Base-by-base conservation (phyloP, 768 basidiomycete genomes). In the Rhizopogon vesiculosus region DNA sequence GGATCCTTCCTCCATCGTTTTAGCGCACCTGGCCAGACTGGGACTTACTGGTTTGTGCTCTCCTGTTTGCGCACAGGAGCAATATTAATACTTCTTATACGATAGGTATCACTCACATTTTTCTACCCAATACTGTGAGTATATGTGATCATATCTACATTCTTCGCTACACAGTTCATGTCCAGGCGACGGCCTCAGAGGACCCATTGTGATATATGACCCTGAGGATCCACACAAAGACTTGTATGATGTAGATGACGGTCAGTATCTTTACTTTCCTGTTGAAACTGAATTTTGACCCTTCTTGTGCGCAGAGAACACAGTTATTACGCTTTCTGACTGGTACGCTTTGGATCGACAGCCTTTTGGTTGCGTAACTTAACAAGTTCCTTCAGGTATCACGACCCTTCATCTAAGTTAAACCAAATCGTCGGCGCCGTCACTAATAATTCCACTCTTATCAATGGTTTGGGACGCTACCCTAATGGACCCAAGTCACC, bases 191-290 rank as follows among this genome's bases (percentile, higher is more conserved):
- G 75, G 77, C 15, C 62, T 75, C 25, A 69, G 75, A 16, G 77
- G 77, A 15, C 67, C 75, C 0, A 53, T 79, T 42, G 64, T 79
- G 8, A 70, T 79, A 31, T 80, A 78, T 56, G 78, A 80, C 62
- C 74, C 75, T 18, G 31, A 71, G 10, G 78, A 81, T 56, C 80
- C 79, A 13, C 69, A 69, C 51, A 60, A 54, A 1, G 38, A 62
- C 12, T 52, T 79, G 16, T 80, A 80, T 57, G 78, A 80, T 54
- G 66, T 78, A 12, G 78, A 80, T 54, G 70, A 81, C 61, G 77
- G 78, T 77, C 28, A 40, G 59, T 57, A 18, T 25, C 28, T 38
- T 51, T 51, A 7, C 39, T 41, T 55, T 54, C 6, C 22, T 49
- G 5, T 49, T 22, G 5, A 25, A 10, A 16, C 19, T 9, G 19